These are phyloP conservation scores for Choiromyces venosus DNA, from an alignment of 495 filamentous ascomycete species.

Conservation along the genomic window DNA sequence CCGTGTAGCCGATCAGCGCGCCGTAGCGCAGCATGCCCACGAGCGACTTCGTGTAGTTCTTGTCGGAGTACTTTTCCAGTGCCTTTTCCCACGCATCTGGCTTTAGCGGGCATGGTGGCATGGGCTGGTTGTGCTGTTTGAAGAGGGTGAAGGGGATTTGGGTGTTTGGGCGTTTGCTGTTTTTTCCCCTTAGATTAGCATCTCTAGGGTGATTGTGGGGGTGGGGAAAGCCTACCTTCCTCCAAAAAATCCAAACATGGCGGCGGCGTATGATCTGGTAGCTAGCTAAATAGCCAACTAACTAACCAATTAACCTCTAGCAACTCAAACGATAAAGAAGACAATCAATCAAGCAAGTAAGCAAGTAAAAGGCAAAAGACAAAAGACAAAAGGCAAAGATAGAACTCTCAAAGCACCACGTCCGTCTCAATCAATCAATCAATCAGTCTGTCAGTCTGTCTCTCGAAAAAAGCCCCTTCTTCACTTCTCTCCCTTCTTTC, in stretches of 20 bases:
- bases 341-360: not conserved
- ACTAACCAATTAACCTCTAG: no score
- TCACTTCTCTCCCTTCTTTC: no score
- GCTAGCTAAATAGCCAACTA: not conserved
- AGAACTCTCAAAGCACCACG: no score
- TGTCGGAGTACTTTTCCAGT: not conserved
- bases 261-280: not conserved
- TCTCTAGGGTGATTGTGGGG: not conserved
- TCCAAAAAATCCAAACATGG: not conserved
- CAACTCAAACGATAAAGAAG: not conserved
- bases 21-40: conserved; percentile 2
- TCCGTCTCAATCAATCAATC: no score
- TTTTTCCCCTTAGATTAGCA: not conserved
- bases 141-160: not conserved
- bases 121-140: not conserved
- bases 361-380: not conserved
- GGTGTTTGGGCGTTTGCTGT: not conserved
- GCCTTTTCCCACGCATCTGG: conserved; percentile 3
- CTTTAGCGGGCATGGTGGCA: not conserved
- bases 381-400: no score
- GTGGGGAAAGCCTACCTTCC: not conserved
- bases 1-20: not conserved
- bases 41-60: not conserved
- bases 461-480: no score
- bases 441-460: no score